Percentiles rank a stretch among this genome's conserved stretches.
These are phyloP conservation scores for Malus hybrid DNA, from an alignment of 331 rosid genomes.

Conservation along the genomic window DNA sequence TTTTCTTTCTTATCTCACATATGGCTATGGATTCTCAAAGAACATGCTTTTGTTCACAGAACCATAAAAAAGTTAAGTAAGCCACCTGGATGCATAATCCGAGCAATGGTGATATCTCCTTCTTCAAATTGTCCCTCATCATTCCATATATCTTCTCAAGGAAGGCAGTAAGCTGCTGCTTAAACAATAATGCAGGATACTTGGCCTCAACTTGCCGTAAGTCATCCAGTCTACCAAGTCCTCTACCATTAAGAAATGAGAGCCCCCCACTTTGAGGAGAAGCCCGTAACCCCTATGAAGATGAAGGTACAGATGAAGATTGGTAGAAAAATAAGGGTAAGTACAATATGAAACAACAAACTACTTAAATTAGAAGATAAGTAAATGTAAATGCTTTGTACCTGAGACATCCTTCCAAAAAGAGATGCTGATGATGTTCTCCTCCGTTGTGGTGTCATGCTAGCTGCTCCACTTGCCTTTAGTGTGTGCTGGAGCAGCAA, in stretches of 20 bases:
- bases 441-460: slow-evolving; percentile 94
- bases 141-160: slow-evolving; percentile 91
- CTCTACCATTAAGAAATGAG: slow-evolving; percentile 75
- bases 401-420: slow-evolving; percentile 98
- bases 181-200: slow-evolving; percentile 88
- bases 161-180: slow-evolving; percentile 98
- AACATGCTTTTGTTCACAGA: neutral
- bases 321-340: neutral
- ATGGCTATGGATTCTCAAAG: neutral
- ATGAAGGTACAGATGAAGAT: neutral
- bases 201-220: slow-evolving; percentile 97
- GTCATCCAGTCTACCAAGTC: slow-evolving; percentile 74
- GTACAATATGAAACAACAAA: slow-evolving; percentile 10
- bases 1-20: neutral
- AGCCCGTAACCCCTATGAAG: slow-evolving; percentile 66
- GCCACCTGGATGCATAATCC: slow-evolving; percentile 87
- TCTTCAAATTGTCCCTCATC: slow-evolving; percentile 33
- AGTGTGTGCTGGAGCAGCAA: slow-evolving; percentile 94
- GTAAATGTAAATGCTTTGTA: slow-evolving; percentile 21
- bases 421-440: slow-evolving; percentile 80
- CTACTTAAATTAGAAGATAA: slow-evolving; percentile 7
- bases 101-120: slow-evolving; percentile 76
- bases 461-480: slow-evolving; percentile 96
- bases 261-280: slow-evolving; percentile 93
- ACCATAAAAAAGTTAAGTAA: neutral